Conservation (phyloP, 345 rosid genomes). For the Gossypium herbaceum region DNA sequence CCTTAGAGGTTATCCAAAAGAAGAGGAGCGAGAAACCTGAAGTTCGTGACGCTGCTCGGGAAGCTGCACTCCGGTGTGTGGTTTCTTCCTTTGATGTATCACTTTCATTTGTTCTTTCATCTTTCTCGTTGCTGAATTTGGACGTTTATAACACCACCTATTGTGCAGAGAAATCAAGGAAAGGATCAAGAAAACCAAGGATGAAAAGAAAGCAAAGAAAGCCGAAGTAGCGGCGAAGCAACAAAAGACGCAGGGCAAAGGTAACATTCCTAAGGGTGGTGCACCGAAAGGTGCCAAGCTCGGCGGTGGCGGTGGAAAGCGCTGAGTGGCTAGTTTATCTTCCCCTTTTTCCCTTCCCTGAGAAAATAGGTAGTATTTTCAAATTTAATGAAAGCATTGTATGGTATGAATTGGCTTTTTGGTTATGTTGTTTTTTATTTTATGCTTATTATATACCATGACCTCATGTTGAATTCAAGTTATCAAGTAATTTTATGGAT, state of each 20-base stretch:
- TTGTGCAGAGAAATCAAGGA: constrained; percentile 68
- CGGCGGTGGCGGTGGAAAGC: constrained; percentile 74
- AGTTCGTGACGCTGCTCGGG: constrained; percentile 78
- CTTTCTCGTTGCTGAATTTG: not conserved
- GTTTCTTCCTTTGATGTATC: not conserved
- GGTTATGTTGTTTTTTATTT: not conserved
- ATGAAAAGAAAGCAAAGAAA: constrained; percentile 55
- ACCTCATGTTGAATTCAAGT: not conserved
- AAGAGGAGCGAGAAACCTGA: constrained; percentile 73
- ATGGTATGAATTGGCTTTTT: not conserved
- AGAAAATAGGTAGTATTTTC: constrained; percentile 10
- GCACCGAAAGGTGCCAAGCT: constrained; percentile 53
- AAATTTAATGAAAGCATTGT: constrained; percentile 4
- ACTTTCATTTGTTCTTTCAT: not conserved
- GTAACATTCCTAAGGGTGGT: not conserved
- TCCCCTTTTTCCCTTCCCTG: not conserved
- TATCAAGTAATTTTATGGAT: not conserved
- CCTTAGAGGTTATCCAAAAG: constrained; percentile 71
- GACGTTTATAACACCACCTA: not conserved
- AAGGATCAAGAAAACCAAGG: constrained; percentile 40
- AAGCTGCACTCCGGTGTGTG: constrained; percentile 60
- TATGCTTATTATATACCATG: not conserved
- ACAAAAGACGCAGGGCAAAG: constrained; percentile 4
- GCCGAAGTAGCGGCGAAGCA: not conserved
- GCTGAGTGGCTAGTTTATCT: constrained; percentile 25